Evolutionary conservation across 805 yeast species (phyloP).

Genomic region (Metahyphopichia silvanorum): DNA sequence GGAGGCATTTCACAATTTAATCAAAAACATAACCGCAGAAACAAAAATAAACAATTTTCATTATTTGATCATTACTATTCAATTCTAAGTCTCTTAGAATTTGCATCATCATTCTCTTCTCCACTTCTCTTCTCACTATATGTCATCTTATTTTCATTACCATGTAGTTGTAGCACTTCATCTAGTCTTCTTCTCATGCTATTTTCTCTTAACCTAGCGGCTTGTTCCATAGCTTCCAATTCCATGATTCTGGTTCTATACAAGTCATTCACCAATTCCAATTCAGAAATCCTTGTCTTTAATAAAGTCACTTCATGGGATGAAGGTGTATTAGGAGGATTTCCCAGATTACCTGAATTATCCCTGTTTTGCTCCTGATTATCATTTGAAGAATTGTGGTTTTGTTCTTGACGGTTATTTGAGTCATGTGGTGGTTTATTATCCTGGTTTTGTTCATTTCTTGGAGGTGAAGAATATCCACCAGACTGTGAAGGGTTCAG

Average conservation of each 20-base stretch:
- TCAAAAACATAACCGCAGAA: too few relatives aligned
- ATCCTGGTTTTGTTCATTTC: neutral
- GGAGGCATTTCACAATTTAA: too few relatives aligned
- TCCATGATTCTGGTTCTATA: conserved; percentile 81
- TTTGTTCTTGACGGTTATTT: conserved; percentile 5
- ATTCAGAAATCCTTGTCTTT: conserved; percentile 77
- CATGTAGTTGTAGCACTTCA: conserved; percentile 30
- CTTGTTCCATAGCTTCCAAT: conserved; percentile 66
- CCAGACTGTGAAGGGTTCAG: conserved; percentile 4
- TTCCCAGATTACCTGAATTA: conserved; percentile 9
- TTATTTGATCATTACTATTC: too few relatives aligned
- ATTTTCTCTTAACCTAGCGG: conserved; percentile 48
- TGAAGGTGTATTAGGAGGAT: conserved; percentile 4
- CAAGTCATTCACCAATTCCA: conserved; percentile 87
- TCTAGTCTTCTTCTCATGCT: conserved; percentile 48
- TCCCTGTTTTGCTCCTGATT: conserved; percentile 8
- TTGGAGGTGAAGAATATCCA: neutral
- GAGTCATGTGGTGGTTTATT: conserved; percentile 3
- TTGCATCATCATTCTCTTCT: conserved; percentile 15
- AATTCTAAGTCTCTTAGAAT: too few relatives aligned
- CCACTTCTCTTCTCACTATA: neutral
- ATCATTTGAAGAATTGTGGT: conserved; percentile 7
- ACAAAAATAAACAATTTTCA: too few relatives aligned
- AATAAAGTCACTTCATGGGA: conserved; percentile 40
- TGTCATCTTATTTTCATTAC: conserved; percentile 12